Base-by-base conservation (phyloP, 2,329 filamentous ascomycete genomes). In the Paecilomyces formosus region DNA sequence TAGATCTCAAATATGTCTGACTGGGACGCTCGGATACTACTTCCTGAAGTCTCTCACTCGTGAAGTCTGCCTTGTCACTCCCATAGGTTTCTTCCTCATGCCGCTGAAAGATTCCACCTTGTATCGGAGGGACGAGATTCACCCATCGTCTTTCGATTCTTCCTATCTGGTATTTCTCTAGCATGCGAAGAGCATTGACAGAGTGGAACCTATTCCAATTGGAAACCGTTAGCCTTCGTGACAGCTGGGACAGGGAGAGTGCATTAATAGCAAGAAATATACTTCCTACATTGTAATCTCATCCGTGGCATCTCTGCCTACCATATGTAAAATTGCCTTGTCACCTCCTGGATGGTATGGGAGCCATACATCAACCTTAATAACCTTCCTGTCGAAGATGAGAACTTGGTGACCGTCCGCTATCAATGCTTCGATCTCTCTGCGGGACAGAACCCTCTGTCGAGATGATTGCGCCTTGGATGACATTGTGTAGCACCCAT, bases 251-350 rank as follows among this genome's bases (percentile, higher is more conserved):
- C 22, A 5, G 28, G 51, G 31, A 53, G 30, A 15, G 22, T 8
- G n/a, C 18, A 54, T 50, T 55, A 63, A 53, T 57, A 56, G 64
- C 59, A 57, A 57, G 54, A 54, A 39, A 54, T 53, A 80, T 88
- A 55, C 39, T 45, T 45, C 15, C 39, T 82, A 97, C 90, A 87
- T 89, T 72, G 88, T 90, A 61, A 97, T 87, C 75, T 97, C 94
- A 73, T 97, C 92, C 11, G 93, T 97, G 55, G 91, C 93, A 84
- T 96, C 92, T 76, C 88, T 85, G 61, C 92, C 92, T 60, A 97
- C 85, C 91, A 97, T 94, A 71, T 99, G 94, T 71, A 85, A 80
- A 63, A 99, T 95, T 57, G 93, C 85, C 76, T 92, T 94, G 67
- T 93, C 87, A 65, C 94, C 94, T 58, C 94, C 94, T 11, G 94